Base-by-base conservation (phyloP, 2,329 filamentous ascomycete species). In the Fusarium caatingaense region DNA sequence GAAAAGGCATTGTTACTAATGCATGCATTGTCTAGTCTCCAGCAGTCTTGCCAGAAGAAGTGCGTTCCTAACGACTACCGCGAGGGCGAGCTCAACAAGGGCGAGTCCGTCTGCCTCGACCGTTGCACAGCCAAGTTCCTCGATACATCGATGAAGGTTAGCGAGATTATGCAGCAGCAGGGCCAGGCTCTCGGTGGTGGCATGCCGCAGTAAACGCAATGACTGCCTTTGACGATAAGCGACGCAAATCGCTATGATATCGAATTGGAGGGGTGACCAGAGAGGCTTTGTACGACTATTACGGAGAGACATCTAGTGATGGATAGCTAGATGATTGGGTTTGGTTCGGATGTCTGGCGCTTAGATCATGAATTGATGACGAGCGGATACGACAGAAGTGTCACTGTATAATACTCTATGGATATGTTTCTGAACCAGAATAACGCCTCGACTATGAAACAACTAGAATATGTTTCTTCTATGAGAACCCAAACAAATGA, bases 71-170 rank as follows among this genome's bases (percentile, higher is more conserved):
- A 85, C 78, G 90, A 95, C 77, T 99, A 98, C 89, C 93, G 94
- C 80, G 96, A 99, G 85, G 90, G 89, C 81, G 95, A 99, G 76
- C 90, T 99, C 78, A 97, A 98, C 89, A 99, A 99, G 86, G 97
- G 94, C 87, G 96, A 99, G 84, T 94, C 92, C 74, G 96, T 99
- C 76, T 99, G 97, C 85, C 90, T 99, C 75, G 96, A 99, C 85
- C 93, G 96, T 78, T 99, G 97, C 84, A 93, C 97, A 62, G 88
- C 92, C 79, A 99, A 99, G 86, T 99, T 98, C 86, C 98, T 99
- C 84, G 95, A 98, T 76, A 94, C 97, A 78, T 97, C 97, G 82
- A 90, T 97, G 86, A 98, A 98, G 86, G 93, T 98, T 64, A 95
- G 92, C 77, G 94, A 98, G 84, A 93, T 97, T 84, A 94, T 98